Base-by-base conservation (phyloP, 306 rosid species). In the Malus asiatica region DNA sequence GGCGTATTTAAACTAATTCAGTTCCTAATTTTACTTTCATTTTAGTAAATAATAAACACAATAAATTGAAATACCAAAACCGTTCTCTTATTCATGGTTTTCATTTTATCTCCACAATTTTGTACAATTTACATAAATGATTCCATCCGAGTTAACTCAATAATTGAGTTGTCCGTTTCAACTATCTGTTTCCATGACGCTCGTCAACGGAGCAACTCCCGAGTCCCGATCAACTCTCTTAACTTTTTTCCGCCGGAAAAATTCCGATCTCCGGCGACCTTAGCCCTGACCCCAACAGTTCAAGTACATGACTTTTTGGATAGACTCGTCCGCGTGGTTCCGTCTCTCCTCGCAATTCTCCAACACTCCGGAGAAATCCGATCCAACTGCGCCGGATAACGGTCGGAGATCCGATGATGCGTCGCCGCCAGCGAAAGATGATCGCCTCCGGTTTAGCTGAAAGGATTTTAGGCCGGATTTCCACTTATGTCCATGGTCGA, bases 271-370 rank as follows among this genome's bases (percentile, higher is more conserved):
- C 67, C 77, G 57, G 76, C 16, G 40, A 78, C 22, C 79, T 89
- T 77, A 94, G 70, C 93, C 96, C 76, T 86, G 96, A 9, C 98
- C 98, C 98, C 97, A 95, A 77, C 98, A 95, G 76, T 84, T 95
- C 85, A 92, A 66, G 90, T 89, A 95, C 98, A 94, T 94, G 32
- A 95, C 97, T 74, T 84, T 76, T 77, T 86, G 81, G 44, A 95
- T 87, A 76, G 96, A 92, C 68, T 95, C 98, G 25, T 94, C 96
- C 10, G 91, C 65, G 40, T 89, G 89, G 40, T 30, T 73, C 44
- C 70, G 75, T n/a, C 72, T 78, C 5, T 85, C 86, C 29, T 88
- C 90, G 13, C 83, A 48, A 42, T 10, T 85, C 35, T 80, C 88
- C 32, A 64, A 9, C 1, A 71, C 32, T 42, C 82, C 82, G 11